phyloP scores from a whole-genome alignment of 2,329 filamentous ascomycete species.

The Ascochyta fabae region DNA sequence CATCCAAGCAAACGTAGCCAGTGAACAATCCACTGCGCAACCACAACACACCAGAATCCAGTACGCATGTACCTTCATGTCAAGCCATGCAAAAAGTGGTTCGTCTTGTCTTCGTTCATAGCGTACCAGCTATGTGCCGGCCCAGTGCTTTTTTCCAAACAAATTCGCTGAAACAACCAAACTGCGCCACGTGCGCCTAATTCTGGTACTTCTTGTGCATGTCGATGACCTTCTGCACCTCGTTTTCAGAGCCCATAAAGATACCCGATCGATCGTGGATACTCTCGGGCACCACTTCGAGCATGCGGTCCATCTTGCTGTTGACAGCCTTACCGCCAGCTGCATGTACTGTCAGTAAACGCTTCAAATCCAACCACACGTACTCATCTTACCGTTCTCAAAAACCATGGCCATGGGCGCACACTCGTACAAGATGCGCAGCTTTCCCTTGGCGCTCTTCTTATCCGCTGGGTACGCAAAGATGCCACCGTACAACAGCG shows the following conservation, averaged over 20 bases:
- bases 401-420: conserved; percentile 99
- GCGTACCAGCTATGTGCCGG: conserved; percentile 1
- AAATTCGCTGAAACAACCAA: conserved; percentile 1
- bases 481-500: conserved; percentile 91
- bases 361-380: too few species aligned
- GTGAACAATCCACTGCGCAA: background rate
- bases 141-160: conserved; percentile 14
- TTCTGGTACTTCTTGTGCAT: conserved; percentile 69
- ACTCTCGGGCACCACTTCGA: conserved; percentile 84
- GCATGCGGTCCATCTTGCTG: conserved; percentile 88
- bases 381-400: conserved; percentile 80
- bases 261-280: conserved; percentile 97
- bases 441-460: conserved; percentile 98
- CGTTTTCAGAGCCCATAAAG: conserved; percentile 92
- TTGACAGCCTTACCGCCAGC: conserved; percentile 92
- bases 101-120: conserved; percentile 8
- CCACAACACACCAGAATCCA: background rate
- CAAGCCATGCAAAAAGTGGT: background rate
- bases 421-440: conserved; percentile 96
- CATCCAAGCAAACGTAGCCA: too few species aligned
- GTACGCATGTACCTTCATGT: background rate
- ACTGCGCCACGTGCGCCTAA: conserved; percentile 15
- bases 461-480: conserved; percentile 98
- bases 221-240: conserved; percentile 93
- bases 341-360: conserved; percentile 48